Evolutionary conservation across 768 basidiomycete species (phyloP).

Genomic region (Leccinellum luteum): DNA sequence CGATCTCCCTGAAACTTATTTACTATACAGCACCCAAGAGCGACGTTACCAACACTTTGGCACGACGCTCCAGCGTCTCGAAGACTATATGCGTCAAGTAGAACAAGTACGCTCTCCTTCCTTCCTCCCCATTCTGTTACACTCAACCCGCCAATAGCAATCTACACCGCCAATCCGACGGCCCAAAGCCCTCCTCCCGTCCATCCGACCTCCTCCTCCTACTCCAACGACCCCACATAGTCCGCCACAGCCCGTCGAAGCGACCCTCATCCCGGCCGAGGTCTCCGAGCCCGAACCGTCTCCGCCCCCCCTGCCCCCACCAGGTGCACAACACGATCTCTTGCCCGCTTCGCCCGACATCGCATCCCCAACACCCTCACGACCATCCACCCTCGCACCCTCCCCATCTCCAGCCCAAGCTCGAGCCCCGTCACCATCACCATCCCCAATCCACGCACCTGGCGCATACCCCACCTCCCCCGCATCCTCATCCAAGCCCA

Average conservation of each 20-base stretch:
- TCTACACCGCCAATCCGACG: constrained; percentile 38
- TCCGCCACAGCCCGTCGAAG: constrained; percentile 15
- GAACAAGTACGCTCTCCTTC: constrained; percentile 43
- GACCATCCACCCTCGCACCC: not conserved
- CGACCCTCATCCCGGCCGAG: constrained; percentile 26
- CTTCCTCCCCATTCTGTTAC: too few relatives aligned
- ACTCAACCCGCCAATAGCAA: constrained; percentile 32
- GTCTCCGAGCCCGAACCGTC: constrained; percentile 12
- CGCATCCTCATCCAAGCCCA: not conserved
- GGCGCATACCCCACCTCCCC: not conserved
- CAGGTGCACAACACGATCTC: constrained; percentile 26
- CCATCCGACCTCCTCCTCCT: constrained; percentile 51
- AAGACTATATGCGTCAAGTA: constrained; percentile 48
- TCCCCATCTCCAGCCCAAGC: not conserved
- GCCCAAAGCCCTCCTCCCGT: constrained; percentile 51
- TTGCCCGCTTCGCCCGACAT: constrained; percentile 36
- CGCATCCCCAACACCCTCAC: not conserved
- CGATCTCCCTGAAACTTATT: not conserved
- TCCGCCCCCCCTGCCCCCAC: not conserved
- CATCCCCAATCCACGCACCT: constrained; percentile 9
- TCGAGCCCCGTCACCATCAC: constrained; percentile 19
- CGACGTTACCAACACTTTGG: constrained; percentile 46
- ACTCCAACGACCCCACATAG: not conserved
- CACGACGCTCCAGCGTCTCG: constrained; percentile 52
- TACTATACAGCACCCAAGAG: constrained; percentile 36